Conservation (phyloP, 306 rosid species). For the Sicyos baderoa region DNA sequence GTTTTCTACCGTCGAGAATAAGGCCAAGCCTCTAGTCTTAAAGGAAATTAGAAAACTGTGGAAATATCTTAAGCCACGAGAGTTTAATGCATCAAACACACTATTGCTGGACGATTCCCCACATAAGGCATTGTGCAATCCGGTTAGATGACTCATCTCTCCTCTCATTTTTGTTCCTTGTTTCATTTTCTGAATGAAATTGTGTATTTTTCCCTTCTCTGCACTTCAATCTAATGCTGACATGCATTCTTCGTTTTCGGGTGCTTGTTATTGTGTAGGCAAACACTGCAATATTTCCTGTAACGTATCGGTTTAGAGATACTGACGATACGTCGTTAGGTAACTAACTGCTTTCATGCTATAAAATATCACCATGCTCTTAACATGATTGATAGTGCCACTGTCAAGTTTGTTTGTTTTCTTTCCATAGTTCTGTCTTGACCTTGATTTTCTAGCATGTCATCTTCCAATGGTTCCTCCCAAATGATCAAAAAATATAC, state of each 20-base stretch:
- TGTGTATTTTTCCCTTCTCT: conserved; percentile 15
- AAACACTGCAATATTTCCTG: conserved; percentile 73
- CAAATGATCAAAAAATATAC: not conserved
- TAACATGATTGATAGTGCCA: conserved; percentile 1
- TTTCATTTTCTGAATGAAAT: conserved; percentile 13
- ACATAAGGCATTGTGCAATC: conserved; percentile 72
- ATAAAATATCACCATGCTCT: conserved; percentile 22
- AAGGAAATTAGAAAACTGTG: conserved; percentile 79
- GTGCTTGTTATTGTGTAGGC: conserved; percentile 40
- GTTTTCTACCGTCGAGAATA: conserved; percentile 46
- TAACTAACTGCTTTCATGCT: conserved; percentile 27
- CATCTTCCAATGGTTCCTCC: not conserved
- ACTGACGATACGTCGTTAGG: conserved; percentile 56
- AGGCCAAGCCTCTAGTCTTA: conserved; percentile 51
- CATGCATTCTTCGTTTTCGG: conserved; percentile 15
- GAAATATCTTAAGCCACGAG: conserved; percentile 63
- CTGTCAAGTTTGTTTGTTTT: not conserved
- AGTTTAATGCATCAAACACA: conserved; percentile 67
- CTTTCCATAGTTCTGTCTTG: not conserved
- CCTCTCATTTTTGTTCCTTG: not conserved
- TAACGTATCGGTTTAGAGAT: conserved; percentile 36
- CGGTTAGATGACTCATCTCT: conserved; percentile 43
- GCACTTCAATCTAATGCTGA: conserved; percentile 16
- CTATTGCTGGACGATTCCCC: conserved; percentile 87
- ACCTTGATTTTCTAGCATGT: not conserved